These are phyloP conservation scores for Sechiopsis laciniata DNA, from an alignment of 306 rosid species.

Conservation along the genomic window DNA sequence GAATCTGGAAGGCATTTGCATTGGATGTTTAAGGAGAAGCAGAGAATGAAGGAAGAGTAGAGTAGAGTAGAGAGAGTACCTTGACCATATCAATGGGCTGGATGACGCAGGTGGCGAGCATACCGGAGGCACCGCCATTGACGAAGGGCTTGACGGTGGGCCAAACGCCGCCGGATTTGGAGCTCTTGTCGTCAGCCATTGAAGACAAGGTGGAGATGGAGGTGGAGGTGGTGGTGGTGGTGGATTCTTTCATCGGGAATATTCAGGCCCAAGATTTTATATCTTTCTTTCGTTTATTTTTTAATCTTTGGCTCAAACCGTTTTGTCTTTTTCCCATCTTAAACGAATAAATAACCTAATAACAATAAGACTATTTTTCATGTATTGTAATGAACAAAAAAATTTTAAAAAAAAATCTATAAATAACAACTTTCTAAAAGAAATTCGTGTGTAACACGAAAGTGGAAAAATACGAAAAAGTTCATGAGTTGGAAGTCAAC, in stretches of 20 bases:
- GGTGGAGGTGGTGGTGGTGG: neutral
- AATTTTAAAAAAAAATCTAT: no score
- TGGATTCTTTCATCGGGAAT: neutral
- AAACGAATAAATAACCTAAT: no score
- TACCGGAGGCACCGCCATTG: conserved; percentile 92
- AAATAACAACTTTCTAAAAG: no score
- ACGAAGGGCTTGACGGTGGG: conserved; percentile 77
- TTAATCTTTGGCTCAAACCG: neutral
- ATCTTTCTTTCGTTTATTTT: neutral
- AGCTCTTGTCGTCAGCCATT: conserved; percentile 79
- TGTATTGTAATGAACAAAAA: no score
- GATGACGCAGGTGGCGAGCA: conserved; percentile 95
- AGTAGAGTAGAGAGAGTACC: no score
- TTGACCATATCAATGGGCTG: conserved; percentile 96
- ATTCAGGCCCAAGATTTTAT: neutral
- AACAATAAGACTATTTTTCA: no score
- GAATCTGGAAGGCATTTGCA: neutral
- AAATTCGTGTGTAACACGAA: no score
- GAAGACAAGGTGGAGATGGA: neutral
- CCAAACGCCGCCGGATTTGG: conserved; percentile 54
- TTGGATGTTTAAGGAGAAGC: neutral
- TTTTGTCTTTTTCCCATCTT: neutral
- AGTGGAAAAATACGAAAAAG: no score
- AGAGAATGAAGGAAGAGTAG: neutral
- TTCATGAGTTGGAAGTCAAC: no score